Evolutionary conservation across 2,329 filamentous ascomycete species (phyloP).

Genomic region (Ceratocystiopsis minuta): DNA sequence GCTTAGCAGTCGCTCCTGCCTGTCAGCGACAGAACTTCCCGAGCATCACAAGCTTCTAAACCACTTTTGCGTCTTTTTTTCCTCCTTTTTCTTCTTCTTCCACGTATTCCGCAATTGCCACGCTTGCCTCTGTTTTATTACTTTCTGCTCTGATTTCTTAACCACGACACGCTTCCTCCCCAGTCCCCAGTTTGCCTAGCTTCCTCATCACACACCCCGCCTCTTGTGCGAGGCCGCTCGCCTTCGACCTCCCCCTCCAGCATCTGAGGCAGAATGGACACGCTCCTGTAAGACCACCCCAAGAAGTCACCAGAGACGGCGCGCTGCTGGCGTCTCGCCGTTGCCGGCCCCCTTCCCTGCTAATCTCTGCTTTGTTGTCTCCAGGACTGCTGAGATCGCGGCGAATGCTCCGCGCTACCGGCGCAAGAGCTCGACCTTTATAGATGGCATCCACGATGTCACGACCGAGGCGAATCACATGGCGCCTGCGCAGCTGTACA

Average conservation of each 20-base stretch:
- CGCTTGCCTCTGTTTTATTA: not conserved
- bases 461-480: constrained; percentile 55
- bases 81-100: too few relatives aligned
- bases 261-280: constrained; percentile 2
- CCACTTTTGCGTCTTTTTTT: too few relatives aligned
- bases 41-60: too few relatives aligned
- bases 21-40: too few relatives aligned
- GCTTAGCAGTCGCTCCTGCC: too few relatives aligned
- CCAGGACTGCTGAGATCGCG: constrained; percentile 76
- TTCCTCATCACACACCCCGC: too few relatives aligned
- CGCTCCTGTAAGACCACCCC: constrained; percentile 3
- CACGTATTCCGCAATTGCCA: too few relatives aligned
- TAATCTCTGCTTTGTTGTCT: too few relatives aligned
- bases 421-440: constrained; percentile 85
- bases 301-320: not conserved
- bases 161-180: not conserved
- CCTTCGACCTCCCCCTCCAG: too few relatives aligned
- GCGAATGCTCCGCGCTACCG: constrained; percentile 80
- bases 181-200: not conserved
- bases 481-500: constrained; percentile 93
- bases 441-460: constrained; percentile 92
- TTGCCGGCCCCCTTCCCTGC: too few relatives aligned
- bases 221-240: too few relatives aligned
- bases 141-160: not conserved
- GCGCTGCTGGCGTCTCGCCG: too few relatives aligned